Evolutionary conservation across 306 rosid genomes (phyloP).

Genomic region (Medicago truncatula): MtrunA17r5.0-ANR NC_053049.1:4546501-4547000

Average conservation of each 20-base stretch:
- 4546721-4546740: not conserved
- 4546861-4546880: conserved; percentile 75
- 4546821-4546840: conserved; percentile 72
- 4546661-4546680: not conserved
- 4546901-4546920: conserved; percentile 56
- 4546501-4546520: too few species aligned
- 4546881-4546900: conserved; percentile 70
- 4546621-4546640: not conserved
- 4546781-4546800: not conserved
- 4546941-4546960: conserved; percentile 54
- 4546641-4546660: not conserved
- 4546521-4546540: too few species aligned
- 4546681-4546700: not conserved
- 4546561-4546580: too few species aligned
- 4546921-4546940: conserved; percentile 52
- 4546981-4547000: not conserved
- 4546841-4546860: conserved; percentile 51
- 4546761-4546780: not conserved
- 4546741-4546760: not conserved
- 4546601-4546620: not conserved
- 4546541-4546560: too few species aligned
- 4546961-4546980: conserved; percentile 6
- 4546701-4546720: not conserved
- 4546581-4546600: not conserved
- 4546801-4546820: conserved; percentile 48